phyloP scores from a whole-genome alignment of 1,139 yeast genomes.

The Meyerozyma sp. region DNA sequence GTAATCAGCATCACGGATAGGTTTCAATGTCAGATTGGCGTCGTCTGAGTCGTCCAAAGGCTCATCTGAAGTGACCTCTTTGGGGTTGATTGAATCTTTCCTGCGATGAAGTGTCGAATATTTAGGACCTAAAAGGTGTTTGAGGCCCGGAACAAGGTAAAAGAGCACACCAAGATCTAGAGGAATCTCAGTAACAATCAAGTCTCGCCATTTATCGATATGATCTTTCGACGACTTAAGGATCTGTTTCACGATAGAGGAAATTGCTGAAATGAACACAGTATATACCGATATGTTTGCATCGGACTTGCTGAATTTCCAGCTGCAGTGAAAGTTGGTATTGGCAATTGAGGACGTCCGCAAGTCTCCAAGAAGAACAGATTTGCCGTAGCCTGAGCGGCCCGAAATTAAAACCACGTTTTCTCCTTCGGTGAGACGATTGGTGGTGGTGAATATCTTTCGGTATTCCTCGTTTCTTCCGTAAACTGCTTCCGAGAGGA shows the following conservation, averaged over 20 bases:
- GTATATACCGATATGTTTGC: slow-evolving; percentile 24
- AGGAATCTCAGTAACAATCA: slow-evolving; percentile 34
- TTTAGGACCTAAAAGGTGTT: slow-evolving; percentile 38
- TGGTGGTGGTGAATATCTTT: slow-evolving; percentile 20
- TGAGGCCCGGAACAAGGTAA: slow-evolving; percentile 41
- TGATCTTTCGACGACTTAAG: slow-evolving; percentile 33
- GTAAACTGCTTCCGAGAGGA: slow-evolving; percentile 25
- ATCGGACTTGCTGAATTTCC: slow-evolving; percentile 34
- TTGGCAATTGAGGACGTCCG: slow-evolving; percentile 31
- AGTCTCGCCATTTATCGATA: slow-evolving; percentile 39
- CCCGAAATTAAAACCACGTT: slow-evolving; percentile 37
- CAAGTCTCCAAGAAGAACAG: slow-evolving; percentile 39
- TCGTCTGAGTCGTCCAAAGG: slow-evolving; percentile 15
- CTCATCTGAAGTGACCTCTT: slow-evolving; percentile 9
- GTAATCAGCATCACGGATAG: slow-evolving; percentile 9
- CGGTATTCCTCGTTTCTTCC: slow-evolving; percentile 32
- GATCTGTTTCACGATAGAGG: slow-evolving; percentile 38
- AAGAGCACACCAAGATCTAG: slow-evolving; percentile 41
- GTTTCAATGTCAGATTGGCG: neutral
- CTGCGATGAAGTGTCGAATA: slow-evolving; percentile 20
- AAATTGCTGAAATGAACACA: slow-evolving; percentile 30
- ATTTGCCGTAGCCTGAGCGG: slow-evolving; percentile 45
- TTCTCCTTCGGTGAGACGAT: slow-evolving; percentile 16
- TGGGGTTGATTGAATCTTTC: slow-evolving; percentile 2
- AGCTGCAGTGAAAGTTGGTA: slow-evolving; percentile 34